Evolutionary conservation across 129 eudicot species (phyloP).

Genomic region (Flaveria bidentis): DNA sequence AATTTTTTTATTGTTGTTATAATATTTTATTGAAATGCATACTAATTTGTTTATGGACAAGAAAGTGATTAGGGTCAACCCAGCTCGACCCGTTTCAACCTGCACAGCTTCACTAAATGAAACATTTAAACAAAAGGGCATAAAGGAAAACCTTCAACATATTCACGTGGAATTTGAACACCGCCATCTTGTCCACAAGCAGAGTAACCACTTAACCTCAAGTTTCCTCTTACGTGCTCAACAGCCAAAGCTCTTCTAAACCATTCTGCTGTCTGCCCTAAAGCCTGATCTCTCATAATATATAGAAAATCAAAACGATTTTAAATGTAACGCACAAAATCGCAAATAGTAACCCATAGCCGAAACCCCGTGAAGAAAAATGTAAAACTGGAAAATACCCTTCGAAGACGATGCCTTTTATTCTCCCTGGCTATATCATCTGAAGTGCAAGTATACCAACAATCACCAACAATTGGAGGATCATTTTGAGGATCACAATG

Average conservation of each 20-base stretch:
- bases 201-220: conserved; percentile 37
- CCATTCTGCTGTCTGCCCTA: conserved; percentile 98
- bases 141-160: conserved; percentile 9
- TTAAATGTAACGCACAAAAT: too few relatives aligned
- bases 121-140: background rate
- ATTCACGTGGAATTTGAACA: background rate
- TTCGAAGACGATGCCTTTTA: conserved; percentile 83
- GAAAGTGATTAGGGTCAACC: background rate
- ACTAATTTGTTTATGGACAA: background rate
- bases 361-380: background rate
- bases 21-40: background rate
- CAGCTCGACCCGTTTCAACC: background rate
- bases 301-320: background rate
- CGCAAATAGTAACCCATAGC: background rate
- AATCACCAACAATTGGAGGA: conserved; percentile 80
- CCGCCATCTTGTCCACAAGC: conserved; percentile 10
- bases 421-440: conserved; percentile 90
- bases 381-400: conserved; percentile 40
- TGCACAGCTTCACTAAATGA: background rate
- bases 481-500: conserved; percentile 76
- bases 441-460: conserved; percentile 93
- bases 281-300: conserved; percentile 57
- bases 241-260: conserved; percentile 85
- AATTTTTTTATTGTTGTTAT: too few relatives aligned
- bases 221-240: conserved; percentile 91